phyloP scores from a whole-genome alignment of 2,329 filamentous ascomycete species.

The Dactylellina cionopaga region DNA sequence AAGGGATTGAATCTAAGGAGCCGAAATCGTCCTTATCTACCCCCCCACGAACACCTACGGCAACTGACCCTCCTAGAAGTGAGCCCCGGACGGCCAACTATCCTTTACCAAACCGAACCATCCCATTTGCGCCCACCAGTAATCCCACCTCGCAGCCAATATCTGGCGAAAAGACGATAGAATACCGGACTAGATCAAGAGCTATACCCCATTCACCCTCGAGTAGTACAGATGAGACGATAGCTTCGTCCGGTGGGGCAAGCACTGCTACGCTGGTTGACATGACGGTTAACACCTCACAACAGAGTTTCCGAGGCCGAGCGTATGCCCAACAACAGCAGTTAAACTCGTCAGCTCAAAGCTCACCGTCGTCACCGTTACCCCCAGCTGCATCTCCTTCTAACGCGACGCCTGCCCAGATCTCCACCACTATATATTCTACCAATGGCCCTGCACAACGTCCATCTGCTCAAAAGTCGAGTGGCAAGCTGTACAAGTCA shows the following conservation, averaged over 20 bases:
- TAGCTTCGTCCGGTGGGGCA: not conserved
- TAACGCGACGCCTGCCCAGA: slow-evolving; percentile 10
- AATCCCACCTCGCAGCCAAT: slow-evolving; percentile 8
- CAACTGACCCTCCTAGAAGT: slow-evolving; percentile 4
- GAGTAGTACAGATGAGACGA: slow-evolving; percentile 20
- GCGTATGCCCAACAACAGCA: slow-evolving; percentile 4
- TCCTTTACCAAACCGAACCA: slow-evolving; percentile 18
- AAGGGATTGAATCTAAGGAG: slow-evolving; percentile 14
- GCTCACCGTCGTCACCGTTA: slow-evolving; percentile 21
- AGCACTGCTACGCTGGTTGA: slow-evolving; percentile 10
- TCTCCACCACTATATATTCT: slow-evolving; percentile 33
- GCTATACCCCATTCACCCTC: slow-evolving; percentile 41
- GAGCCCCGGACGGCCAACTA: slow-evolving; percentile 23
- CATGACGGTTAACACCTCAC: slow-evolving; percentile 23
- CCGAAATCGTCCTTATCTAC: slow-evolving; percentile 35
- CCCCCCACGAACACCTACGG: slow-evolving; percentile 43
- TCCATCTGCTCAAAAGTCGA: slow-evolving; percentile 6
- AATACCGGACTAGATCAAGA: slow-evolving; percentile 41
- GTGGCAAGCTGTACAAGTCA: slow-evolving; percentile 37
- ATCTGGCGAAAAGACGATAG: slow-evolving; percentile 33
- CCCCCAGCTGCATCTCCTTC: not conserved
- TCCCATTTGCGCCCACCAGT: slow-evolving; percentile 12
- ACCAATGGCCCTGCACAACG: slow-evolving; percentile 14
- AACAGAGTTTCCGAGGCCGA: slow-evolving; percentile 23
- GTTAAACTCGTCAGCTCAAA: slow-evolving; percentile 19